Evolutionary conservation across 2,329 filamentous ascomycete species (phyloP), one percentile per base, ranked within the genome.

Genomic region (Venturiaceae sp.): DNA sequence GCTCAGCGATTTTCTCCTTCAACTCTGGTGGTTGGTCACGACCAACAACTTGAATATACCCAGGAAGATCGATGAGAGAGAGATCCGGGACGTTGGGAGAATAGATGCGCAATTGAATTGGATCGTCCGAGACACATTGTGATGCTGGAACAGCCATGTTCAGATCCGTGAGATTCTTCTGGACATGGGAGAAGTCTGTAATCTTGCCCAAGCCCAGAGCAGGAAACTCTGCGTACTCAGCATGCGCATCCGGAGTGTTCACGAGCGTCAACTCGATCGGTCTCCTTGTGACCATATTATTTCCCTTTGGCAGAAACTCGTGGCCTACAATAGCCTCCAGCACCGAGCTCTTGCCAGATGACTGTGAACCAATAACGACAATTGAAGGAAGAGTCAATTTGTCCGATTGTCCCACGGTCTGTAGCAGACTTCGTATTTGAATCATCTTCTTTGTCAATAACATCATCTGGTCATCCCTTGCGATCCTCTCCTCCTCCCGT

Each of bases 391-490:
- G 76, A 1, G 88, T 92, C 62, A 99, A 77, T 3, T 89, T 84
- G 63, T 87, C 90, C 0, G 92, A 95, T 75, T 99, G 92, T 34
- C 92, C 95, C 52, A 99, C 88, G 28, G 86, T 90, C 68, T 95
- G 88, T 26, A 99, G 79, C 59, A 99, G 90, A 64, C 86, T 92
- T 64, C 95, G 82, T 59, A 99, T 97, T 76, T 99, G 94, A 67
- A 99, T 99, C 94, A 99, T 99, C 76, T 97, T 97, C 76, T 94
- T 92, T 1, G 95, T 99, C 67, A 99, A 78, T 64, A 96, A 80
- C 94, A 99, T 99, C 92, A 99, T 99, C 73, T 99, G 94, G 70
- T 99, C 94, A 67, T 99, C 94, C 66, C 85, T 84, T 19, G 90
- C 89, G 53, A 81, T 79, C 67, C 88, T 84, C 58, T 86, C 83